A percentile compares a stretch with the other conserved stretches of the same genome.
These are phyloP conservation scores for Brachypodium distachyon DNA, from an alignment of 202 grass and related monocot species.

Conservation along the genomic window DNA sequence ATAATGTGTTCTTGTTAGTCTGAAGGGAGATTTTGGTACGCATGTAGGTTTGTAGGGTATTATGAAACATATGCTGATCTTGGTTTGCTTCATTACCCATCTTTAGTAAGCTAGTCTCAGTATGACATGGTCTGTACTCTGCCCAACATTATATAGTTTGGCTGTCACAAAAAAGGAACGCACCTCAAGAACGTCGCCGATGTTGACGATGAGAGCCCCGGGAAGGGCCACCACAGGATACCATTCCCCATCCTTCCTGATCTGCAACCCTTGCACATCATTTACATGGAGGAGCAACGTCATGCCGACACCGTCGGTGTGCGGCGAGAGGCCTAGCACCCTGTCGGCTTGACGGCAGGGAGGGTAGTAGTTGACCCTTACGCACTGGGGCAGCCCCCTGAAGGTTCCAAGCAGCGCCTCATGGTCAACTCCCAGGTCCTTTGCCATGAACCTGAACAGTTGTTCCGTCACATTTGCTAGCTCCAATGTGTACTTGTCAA, in stretches of 20 bases:
- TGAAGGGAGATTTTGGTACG: too few relatives aligned
- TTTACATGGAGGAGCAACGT: conserved; percentile 48
- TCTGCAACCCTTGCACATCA: conserved; percentile 54
- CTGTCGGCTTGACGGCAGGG: conserved; percentile 46
- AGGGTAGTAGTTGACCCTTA: conserved; percentile 65
- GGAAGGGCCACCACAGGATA: conserved; percentile 2
- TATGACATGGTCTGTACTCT: too few relatives aligned
- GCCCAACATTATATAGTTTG: too few relatives aligned
- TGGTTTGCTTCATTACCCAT: too few relatives aligned
- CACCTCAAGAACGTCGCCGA: conserved; percentile 62
- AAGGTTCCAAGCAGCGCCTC: conserved; percentile 31
- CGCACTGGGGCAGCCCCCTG: conserved; percentile 16
- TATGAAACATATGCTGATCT: too few relatives aligned
- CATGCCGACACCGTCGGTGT: conserved; percentile 36
- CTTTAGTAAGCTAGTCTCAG: too few relatives aligned
- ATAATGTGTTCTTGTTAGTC: too few relatives aligned
- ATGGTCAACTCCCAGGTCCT: conserved; percentile 31
- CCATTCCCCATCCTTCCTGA: conserved; percentile 49
- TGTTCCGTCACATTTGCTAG: conserved; percentile 16
- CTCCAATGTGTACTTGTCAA: conserved; percentile 19
- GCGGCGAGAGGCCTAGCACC: conserved; percentile 55
- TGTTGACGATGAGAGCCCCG: conserved; percentile 44
- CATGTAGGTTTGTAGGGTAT: too few relatives aligned
- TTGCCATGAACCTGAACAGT: conserved; percentile 46
- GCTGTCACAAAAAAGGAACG: not conserved